These are phyloP conservation scores for Gnaphalium uliginosum DNA, from an alignment of 129 eudicot genomes.

Conservation along the genomic window DNA sequence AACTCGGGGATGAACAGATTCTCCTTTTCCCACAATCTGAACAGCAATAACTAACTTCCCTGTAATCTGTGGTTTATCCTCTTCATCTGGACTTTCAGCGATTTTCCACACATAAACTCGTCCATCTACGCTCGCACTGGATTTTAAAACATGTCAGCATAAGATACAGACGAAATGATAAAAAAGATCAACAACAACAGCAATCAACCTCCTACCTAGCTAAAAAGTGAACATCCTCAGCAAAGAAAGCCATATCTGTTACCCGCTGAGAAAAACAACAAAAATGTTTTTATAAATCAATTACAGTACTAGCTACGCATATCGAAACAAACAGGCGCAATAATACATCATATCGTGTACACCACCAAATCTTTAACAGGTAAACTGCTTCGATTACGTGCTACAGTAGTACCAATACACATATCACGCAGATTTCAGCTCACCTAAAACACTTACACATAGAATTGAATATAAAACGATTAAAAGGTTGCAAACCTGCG, in stretches of 20 bases:
- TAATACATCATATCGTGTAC: not conserved
- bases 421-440: too few species aligned
- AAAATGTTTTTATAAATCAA: not conserved
- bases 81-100: constrained; percentile 85
- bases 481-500: constrained; percentile 48
- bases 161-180: not conserved
- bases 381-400: too few species aligned
- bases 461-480: too few species aligned
- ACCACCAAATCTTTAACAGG: not conserved
- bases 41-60: constrained; percentile 74
- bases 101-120: constrained; percentile 94
- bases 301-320: not conserved
- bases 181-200: not conserved
- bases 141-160: not conserved
- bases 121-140: constrained; percentile 95
- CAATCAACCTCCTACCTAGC: constrained; percentile 60
- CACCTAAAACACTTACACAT: too few species aligned
- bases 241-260: constrained; percentile 99
- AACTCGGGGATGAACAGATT: constrained; percentile 89
- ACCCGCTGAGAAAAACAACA: constrained; percentile 66
- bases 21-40: constrained; percentile 74
- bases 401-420: too few species aligned
- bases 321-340: not conserved
- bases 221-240: constrained; percentile 95
- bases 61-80: constrained; percentile 83